These are phyloP conservation scores for Lavandula angustifolia DNA, from an alignment of 257 asterid species.

Conservation along the genomic window DNA sequence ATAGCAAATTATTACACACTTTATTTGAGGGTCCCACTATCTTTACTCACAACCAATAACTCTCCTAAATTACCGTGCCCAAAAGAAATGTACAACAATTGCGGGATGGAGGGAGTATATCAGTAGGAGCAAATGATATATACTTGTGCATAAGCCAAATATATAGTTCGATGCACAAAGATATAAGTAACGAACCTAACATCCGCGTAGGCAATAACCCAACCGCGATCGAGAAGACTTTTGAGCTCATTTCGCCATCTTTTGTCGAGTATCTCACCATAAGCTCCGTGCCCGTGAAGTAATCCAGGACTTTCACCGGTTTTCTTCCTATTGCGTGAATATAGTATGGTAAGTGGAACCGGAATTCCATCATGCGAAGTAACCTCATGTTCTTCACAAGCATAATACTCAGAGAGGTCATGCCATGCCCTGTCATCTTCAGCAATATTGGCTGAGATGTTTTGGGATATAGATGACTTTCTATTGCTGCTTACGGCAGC, in stretches of 20 bases:
- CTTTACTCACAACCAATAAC: too few species aligned
- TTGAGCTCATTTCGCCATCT: slow-evolving; percentile 76
- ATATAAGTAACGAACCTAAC: slow-evolving; percentile 63
- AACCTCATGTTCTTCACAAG: slow-evolving; percentile 77
- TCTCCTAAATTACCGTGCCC: too few species aligned
- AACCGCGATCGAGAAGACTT: slow-evolving; percentile 98
- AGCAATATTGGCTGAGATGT: slow-evolving; percentile 29
- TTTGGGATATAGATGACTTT: slow-evolving; percentile 40
- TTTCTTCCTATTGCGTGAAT: slow-evolving; percentile 65
- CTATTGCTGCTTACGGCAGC: slow-evolving; percentile 43
- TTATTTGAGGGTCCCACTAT: too few species aligned
- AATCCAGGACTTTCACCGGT: slow-evolving; percentile 76
- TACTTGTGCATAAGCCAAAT: not conserved
- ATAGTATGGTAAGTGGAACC: slow-evolving; percentile 80
- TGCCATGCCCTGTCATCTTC: slow-evolving; percentile 61
- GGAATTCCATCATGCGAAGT: slow-evolving; percentile 71
- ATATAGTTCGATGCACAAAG: not conserved
- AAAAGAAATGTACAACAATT: too few species aligned
- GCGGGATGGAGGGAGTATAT: too few species aligned
- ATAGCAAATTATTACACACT: too few species aligned
- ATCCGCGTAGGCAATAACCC: slow-evolving; percentile 96
- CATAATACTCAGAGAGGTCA: slow-evolving; percentile 85
- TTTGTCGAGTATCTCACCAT: slow-evolving; percentile 89
- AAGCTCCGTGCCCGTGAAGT: slow-evolving; percentile 96
- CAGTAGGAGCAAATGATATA: not conserved